Evolutionary conservation across 345 rosid species (phyloP), one percentile per base, ranked within the genome.

Genomic region (Euphorbia peplus): DNA sequence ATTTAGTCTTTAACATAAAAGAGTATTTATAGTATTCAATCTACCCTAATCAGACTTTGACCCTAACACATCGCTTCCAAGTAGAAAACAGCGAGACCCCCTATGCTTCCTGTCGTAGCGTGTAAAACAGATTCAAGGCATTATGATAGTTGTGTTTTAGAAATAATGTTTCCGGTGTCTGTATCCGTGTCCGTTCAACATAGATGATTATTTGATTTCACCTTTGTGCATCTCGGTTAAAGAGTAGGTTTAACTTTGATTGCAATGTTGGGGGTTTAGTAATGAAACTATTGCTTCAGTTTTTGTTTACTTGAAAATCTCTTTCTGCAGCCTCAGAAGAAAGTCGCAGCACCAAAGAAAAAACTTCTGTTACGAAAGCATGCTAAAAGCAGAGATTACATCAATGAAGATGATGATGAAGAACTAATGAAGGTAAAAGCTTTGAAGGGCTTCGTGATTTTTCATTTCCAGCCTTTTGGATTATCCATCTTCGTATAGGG

Each of bases 361-460:
- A 83, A 71, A 73, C 72, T 52, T 68, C 30, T 69, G 51, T 60
- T 39, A 19, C 69, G 57, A 68, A 82, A 63, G 78, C 75, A 58
- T 50, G 47, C 37, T n/a, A 53, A 63, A 60, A 32, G 76, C 48
- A 72, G 76, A 41, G 85, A 78, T 69, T 50, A 54, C 42, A 29
- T 72, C 39, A 64, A 68, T 52, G 81, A 70, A 32, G 90, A 84
- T 0, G 85, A 86, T 41, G 84, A 77, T 47, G 91, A 87, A 21
- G 91, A 87, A 21, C 64, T 85, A 39, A 75, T 71, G 66, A 82
- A 83, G 89, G 91, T 90, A 32, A n/a, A n/a, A 67, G 50, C 51
- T 54, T 67, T 26, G 35, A 52, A 56, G 15, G 9, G 60, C 22
- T 69, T 9, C 41, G 4, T 64, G n/a, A 39, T 39, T 48, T 7